Percentiles rank a stretch among this genome's conserved stretches.
Conservation (phyloP, 2,329 filamentous ascomycete species). For the Aureobasidium pullulans region DNA sequence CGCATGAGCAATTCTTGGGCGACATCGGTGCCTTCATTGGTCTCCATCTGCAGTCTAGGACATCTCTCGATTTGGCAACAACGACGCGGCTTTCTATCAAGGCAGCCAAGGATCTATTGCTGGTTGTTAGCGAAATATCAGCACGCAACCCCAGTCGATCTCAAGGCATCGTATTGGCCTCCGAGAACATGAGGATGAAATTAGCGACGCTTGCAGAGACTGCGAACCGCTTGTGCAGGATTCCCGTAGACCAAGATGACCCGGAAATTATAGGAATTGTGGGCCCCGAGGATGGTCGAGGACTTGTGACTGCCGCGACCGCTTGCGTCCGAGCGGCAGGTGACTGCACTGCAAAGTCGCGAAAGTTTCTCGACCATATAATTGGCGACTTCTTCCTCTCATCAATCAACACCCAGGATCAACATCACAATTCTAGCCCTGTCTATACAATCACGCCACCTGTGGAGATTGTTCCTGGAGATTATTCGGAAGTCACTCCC, state of each 20-base stretch:
- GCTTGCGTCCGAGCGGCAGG: constrained; percentile 84
- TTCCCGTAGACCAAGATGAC: constrained; percentile 57
- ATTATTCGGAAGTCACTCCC: constrained; percentile 1
- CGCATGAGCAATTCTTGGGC: constrained; percentile 83
- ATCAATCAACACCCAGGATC: not conserved
- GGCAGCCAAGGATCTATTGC: constrained; percentile 71
- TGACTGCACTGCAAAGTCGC: constrained; percentile 82
- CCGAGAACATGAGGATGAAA: constrained; percentile 68
- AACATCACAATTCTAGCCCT: not conserved
- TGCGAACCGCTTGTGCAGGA: constrained; percentile 69
- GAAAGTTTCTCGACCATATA: constrained; percentile 75
- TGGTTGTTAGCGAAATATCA: constrained; percentile 74
- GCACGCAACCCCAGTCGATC: constrained; percentile 65
- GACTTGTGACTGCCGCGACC: constrained; percentile 71
- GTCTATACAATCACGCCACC: not conserved
- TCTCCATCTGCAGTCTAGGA: constrained; percentile 86
- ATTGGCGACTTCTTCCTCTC: constrained; percentile 14
- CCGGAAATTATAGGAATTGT: constrained; percentile 77
- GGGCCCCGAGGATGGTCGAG: constrained; percentile 69
- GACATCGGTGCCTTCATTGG: constrained; percentile 92
- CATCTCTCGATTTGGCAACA: constrained; percentile 70
- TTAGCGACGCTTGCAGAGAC: constrained; percentile 75
- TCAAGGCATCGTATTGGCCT: constrained; percentile 59
- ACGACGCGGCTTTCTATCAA: constrained; percentile 78
- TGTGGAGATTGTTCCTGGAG: not conserved